Evolutionary conservation across 2,329 filamentous ascomycete genomes (phyloP), one percentile per base, ranked within the genome.

Genomic region (Geoglossum cookeanum): DNA sequence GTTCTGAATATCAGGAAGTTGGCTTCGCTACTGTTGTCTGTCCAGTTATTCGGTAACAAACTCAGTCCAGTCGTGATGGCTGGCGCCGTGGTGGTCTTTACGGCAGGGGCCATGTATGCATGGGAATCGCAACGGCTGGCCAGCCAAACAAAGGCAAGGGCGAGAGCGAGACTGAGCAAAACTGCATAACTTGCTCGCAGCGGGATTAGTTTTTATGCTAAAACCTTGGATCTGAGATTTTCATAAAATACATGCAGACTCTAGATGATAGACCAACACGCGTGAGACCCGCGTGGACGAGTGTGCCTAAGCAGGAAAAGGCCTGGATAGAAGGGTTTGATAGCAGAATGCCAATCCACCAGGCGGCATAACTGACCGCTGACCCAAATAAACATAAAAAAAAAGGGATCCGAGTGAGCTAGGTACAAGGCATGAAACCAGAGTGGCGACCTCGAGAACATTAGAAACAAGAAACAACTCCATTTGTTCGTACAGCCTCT

Each of bases 1-100:
- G 89, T 97, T 53, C 75, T 98, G 59, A 98, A 97, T 68, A 86
- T 98, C 59, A 80, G 92, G 63, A 98, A 98, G 70, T 75, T 98
- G 22, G 84, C 95, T 57, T 96, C 90, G 64, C 78, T 97, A 60
- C 73, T 97, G 60, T 69, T 97, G 59, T 96, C 90, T 64, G 94
- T 97, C 59, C 91, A 89, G 78, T 70, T 98, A 1, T 98, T 98
- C 70, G 92, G 91, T 4, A 96, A 98, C 67, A 71, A 78, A 44
- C 74, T 98, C 61, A 80, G 84, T 11, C 71, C 75, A 0, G 84
- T 87, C 44, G 95, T 94, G 60, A 70, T 94, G 56, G 59, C 87
- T 3, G 92, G 92, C 2, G 90, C 91, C 0, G 74, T 80, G 4
- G 75, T 97, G 60, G 92, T 98, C 6, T 98, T 97, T 71, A 79